Percentiles rank a stretch among this genome's conserved stretches.
Evolutionary conservation across 306 rosid species (phyloP).

Genomic region (Morella rubra): DNA sequence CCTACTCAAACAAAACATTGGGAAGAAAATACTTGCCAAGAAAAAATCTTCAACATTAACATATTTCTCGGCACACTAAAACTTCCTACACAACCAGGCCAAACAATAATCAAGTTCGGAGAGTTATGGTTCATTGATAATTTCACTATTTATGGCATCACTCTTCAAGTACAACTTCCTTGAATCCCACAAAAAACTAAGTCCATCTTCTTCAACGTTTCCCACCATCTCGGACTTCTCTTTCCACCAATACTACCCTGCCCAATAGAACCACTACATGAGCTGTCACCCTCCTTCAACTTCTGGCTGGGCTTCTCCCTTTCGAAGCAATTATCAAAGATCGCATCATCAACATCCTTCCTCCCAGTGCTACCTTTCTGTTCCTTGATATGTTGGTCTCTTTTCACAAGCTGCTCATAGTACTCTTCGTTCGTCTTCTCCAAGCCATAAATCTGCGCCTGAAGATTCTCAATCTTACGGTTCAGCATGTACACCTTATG

Average conservation of each 20-base stretch:
- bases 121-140: too few species aligned
- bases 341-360: constrained; percentile 40
- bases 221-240: constrained; percentile 49
- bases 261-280: not conserved
- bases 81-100: not conserved
- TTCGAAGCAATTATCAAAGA: constrained; percentile 53
- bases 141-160: too few species aligned
- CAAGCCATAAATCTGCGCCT: constrained; percentile 74
- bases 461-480: constrained; percentile 80
- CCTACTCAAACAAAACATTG: too few species aligned
- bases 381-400: constrained; percentile 25
- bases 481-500: constrained; percentile 74
- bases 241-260: constrained; percentile 26
- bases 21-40: too few species aligned
- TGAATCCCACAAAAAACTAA: constrained; percentile 66
- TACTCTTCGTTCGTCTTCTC: constrained; percentile 90
- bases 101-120: not conserved
- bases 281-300: constrained; percentile 34
- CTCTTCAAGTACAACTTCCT: constrained; percentile 36
- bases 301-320: constrained; percentile 44
- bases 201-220: constrained; percentile 72
- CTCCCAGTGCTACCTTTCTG: not conserved
- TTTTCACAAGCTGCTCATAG: constrained; percentile 55
- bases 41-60: too few species aligned
- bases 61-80: too few species aligned